Percentiles rank a stretch among this genome's conserved stretches.
Conservation (phyloP, 345 rosid species). For the Linum tenue region DNA sequence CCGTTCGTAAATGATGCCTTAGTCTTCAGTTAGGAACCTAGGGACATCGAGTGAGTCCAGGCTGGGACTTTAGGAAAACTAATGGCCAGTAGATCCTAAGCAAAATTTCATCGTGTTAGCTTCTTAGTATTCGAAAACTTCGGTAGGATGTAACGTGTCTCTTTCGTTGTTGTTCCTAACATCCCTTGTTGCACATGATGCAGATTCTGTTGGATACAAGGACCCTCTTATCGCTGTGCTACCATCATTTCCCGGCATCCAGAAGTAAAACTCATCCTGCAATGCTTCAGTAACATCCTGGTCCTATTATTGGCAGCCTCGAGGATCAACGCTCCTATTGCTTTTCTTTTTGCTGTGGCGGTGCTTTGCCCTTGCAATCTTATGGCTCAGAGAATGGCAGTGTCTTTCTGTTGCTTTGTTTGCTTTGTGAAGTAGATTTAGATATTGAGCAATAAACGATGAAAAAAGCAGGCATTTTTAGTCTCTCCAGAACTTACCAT, state of each 20-base stretch:
- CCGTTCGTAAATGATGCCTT: too few species aligned
- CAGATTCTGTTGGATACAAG: constrained; percentile 83
- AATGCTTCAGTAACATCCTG: not conserved
- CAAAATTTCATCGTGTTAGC: too few species aligned
- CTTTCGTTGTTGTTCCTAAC: not conserved
- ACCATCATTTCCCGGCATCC: constrained; percentile 67
- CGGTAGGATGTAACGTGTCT: not conserved
- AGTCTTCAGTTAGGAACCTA: too few species aligned
- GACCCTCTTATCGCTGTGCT: constrained; percentile 81
- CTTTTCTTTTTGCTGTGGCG: not conserved
- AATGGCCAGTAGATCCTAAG: too few species aligned
- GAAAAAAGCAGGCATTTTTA: not conserved
- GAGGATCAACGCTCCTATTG: not conserved
- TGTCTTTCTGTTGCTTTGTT: not conserved
- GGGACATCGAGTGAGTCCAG: not conserved
- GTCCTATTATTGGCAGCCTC: not conserved
- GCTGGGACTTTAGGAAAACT: not conserved
- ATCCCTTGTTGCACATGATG: not conserved
- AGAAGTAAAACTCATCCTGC: constrained; percentile 17
- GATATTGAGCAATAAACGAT: not conserved
- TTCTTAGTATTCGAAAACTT: not conserved
- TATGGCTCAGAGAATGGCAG: not conserved
- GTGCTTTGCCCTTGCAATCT: not conserved
- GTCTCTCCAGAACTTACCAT: not conserved
- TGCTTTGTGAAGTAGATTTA: not conserved